phyloP scores from a whole-genome alignment of 2,329 filamentous ascomycete genomes.

The Exophiala xenobiotica region DNA sequence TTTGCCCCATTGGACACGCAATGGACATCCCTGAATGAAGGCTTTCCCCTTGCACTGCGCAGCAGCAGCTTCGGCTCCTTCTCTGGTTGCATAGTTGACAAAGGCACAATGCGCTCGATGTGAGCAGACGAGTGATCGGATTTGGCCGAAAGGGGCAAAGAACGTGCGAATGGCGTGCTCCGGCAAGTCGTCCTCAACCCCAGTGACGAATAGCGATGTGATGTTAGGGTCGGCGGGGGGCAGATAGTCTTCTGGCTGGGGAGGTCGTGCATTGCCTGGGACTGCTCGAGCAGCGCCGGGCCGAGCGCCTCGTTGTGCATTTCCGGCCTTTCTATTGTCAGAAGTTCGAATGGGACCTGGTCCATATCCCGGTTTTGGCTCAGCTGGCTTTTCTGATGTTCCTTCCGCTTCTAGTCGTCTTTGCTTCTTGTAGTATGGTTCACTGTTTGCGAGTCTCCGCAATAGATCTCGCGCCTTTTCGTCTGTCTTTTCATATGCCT shows the following conservation, averaged over 20 bases:
- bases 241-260: slow-evolving; percentile 78
- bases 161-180: slow-evolving; percentile 89
- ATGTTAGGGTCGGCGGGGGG: slow-evolving; percentile 83
- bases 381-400: slow-evolving; percentile 41
- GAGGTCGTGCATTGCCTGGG: slow-evolving; percentile 71
- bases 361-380: slow-evolving; percentile 53
- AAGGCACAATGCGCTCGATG: slow-evolving; percentile 98
- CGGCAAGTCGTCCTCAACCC: slow-evolving; percentile 91
- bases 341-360: slow-evolving; percentile 78
- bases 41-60: slow-evolving; percentile 82
- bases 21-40: slow-evolving; percentile 84
- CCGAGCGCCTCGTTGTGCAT: slow-evolving; percentile 43
- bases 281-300: slow-evolving; percentile 59
- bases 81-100: slow-evolving; percentile 84
- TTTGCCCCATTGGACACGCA: slow-evolving; percentile 88
- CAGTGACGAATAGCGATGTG: slow-evolving; percentile 91
- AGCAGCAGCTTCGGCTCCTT: slow-evolving; percentile 82
- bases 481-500: slow-evolving; percentile 95
- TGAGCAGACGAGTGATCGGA: slow-evolving; percentile 90
- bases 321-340: slow-evolving; percentile 48
- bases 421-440: slow-evolving; percentile 92
- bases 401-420: slow-evolving; percentile 65
- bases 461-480: slow-evolving; percentile 92
- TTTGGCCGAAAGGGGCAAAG: slow-evolving; percentile 83
- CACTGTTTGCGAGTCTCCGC: slow-evolving; percentile 79